Evolutionary conservation across 2,329 filamentous ascomycete genomes (phyloP), one percentile per base, ranked within the genome.

Genomic region (Cadophora malorum): DNA sequence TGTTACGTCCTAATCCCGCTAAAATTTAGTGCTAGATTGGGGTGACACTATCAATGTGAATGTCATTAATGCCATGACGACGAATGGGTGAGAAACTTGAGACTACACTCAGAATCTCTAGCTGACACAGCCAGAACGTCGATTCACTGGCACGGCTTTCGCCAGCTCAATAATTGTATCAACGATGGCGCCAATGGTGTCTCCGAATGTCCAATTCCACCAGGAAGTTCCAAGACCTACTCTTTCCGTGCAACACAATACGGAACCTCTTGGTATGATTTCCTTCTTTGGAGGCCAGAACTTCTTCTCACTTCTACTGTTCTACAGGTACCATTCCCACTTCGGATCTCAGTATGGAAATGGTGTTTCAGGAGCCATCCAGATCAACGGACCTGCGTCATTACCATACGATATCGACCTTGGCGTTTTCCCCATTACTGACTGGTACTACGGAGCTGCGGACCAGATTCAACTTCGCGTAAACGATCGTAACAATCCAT

Each of bases 121-220:
- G 59, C 49, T 70, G 35, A 72, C 58, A 19, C 3, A 49, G 31
- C 1, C 25, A 69, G 69, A 78, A 82, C 81, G 0, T 79, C 81
- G 0, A 77, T 71, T 74, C 66, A 86, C 81, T 63, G 79, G 79
- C 23, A 84, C 83, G 85, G 82, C 28, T 71, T 87, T 2, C 77
- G 79, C 38, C 82, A 84, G 73, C 77, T 79, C 38, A 78, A 80
- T 68, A 82, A 78, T 67, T 81, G 81, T 67, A 75, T 80, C n/a
- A 79, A 81, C 66, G 59, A 81, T 81, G 53, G 82, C 9, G 79
- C 79, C 0, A 79, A 78, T 52, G 81, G 83, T 19, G 76, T 86
- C 21, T 84, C 83, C 4, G 88, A 93, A 76, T 93, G 90, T 70
- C 89, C 90, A 2, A 86, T 91, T 66, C 79, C 85, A 0, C 83